A percentile compares a stretch with the other conserved stretches of the same genome.
Evolutionary conservation across 2,329 filamentous ascomycete species (phyloP).

Genomic region (Mollisia scopiformis): DNA sequence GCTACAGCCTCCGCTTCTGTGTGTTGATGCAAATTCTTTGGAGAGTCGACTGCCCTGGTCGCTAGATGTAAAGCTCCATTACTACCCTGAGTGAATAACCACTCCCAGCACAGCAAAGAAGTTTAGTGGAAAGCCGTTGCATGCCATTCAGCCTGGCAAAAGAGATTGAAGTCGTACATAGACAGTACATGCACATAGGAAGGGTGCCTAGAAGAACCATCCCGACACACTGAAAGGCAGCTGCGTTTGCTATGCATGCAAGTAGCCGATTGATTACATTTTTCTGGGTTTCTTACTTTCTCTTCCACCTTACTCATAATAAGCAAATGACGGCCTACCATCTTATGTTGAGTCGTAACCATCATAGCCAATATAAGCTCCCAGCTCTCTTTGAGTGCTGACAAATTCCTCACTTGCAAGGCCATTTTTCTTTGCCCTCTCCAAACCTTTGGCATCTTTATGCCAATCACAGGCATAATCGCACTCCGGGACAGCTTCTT

Average conservation of each 20-base stretch:
- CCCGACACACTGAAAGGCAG: no score
- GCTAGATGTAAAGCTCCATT: no score
- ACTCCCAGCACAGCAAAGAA: no score
- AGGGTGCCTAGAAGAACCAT: background rate
- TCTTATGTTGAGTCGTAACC: slow-evolving; percentile 40
- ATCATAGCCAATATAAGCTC: slow-evolving; percentile 57
- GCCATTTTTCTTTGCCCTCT: slow-evolving; percentile 57
- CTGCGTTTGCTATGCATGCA: background rate
- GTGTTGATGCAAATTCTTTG: no score
- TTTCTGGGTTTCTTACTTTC: slow-evolving; percentile 10
- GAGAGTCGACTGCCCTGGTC: no score
- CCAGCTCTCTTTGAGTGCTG: slow-evolving; percentile 63
- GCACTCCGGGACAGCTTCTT: slow-evolving; percentile 60
- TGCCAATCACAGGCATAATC: slow-evolving; percentile 80
- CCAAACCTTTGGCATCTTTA: slow-evolving; percentile 65
- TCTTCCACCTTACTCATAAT: background rate
- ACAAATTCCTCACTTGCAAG: slow-evolving; percentile 65
- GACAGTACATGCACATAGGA: background rate
- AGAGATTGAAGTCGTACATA: no score
- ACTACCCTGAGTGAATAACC: no score
- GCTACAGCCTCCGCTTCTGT: no score
- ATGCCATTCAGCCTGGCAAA: no score
- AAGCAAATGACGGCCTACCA: background rate
- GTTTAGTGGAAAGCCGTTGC: no score
- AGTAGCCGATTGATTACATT: background rate